Conservation (phyloP, 495 filamentous ascomycete species). For the Filosporella fistucella region DNA sequence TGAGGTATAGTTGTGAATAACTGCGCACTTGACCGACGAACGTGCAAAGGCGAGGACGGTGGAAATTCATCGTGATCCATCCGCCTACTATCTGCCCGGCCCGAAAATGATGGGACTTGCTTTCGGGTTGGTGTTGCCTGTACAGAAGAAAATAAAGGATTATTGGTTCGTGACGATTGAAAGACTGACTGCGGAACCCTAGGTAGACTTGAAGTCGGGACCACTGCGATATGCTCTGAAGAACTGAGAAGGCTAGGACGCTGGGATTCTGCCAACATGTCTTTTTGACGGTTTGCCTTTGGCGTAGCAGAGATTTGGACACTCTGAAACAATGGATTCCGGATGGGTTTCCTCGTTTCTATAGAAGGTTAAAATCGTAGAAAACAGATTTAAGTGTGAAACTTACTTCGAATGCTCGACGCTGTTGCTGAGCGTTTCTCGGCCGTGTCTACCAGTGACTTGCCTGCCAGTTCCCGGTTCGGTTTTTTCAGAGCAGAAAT, state of each 20-base stretch:
- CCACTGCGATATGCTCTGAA: neutral
- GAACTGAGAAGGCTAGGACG: constrained; percentile 10
- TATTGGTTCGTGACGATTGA: constrained; percentile 5
- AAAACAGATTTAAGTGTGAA: neutral
- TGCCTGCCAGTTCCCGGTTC: constrained; percentile 73
- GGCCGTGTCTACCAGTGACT: constrained; percentile 64
- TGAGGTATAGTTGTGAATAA: constrained; percentile 15
- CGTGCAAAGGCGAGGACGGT: constrained; percentile 16
- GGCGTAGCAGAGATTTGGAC: constrained; percentile 79
- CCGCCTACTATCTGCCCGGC: neutral
- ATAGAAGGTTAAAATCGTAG: constrained; percentile 23
- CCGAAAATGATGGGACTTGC: neutral
- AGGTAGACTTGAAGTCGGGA: constrained; percentile 25
- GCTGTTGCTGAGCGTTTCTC: constrained; percentile 50
- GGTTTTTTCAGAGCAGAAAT: constrained; percentile 82
- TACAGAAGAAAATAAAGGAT: constrained; percentile 12
- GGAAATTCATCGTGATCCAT: constrained; percentile 4
- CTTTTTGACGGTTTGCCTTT: constrained; percentile 47
- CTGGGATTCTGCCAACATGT: constrained; percentile 31
- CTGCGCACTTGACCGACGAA: constrained; percentile 15
- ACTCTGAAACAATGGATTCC: constrained; percentile 49
- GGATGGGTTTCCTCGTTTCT: constrained; percentile 63
- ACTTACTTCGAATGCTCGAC: constrained; percentile 29
- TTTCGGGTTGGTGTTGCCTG: constrained; percentile 20
- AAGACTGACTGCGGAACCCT: constrained; percentile 23